Base-by-base conservation (phyloP, 2,329 filamentous ascomycete species). In the Sclerotinia minor region DNA sequence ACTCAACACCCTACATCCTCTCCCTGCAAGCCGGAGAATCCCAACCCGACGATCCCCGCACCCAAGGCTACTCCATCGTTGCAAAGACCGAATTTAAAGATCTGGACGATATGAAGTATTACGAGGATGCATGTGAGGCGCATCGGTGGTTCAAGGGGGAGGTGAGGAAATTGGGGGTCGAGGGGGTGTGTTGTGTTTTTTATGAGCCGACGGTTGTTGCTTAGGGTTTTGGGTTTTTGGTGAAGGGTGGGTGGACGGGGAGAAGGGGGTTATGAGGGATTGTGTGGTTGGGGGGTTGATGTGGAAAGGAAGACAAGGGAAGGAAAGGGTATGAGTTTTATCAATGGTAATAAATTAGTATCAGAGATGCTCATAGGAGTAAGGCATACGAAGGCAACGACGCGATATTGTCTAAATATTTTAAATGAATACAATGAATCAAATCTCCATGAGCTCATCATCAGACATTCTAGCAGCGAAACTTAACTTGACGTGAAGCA, bases 71-170 rank as follows among this genome's bases (percentile, higher is more conserved):
- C 77, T 87, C 83, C 15, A 63, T 88, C 41, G 79, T 82, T 7
- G 82, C 83, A 1, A 81, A 83, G 69, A 84, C 81, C 15, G 81
- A 81, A 5, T 88, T 88, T 71, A 79, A 80, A 19, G 83, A 78
- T 17, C 64, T 83, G 57, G 84, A 84, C 15, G 86, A 88, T 72
- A 84, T 88, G 82, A 79, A 84, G 57, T 89, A 82, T 73, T 89
- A 87, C 73, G 86, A 88, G 73, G 79, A 77, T 3, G 79, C 83
- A 60, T 87, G 85, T 71, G 80, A 80, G 72, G 85, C 85, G 44
- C 86, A 89, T 72, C 78, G 78, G 67, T 80, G 78, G 35, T 77
- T 88, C 70, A 84, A 75, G 71, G 65, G 19, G 11, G 65, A 66
- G 44, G 70, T 32, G 0, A 73, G 71, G 67, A 38, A 17, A 0